Evolutionary conservation across 2,329 filamentous ascomycete species (phyloP), one percentile per base, ranked within the genome.

Genomic region (Cercospora sp.): DNA sequence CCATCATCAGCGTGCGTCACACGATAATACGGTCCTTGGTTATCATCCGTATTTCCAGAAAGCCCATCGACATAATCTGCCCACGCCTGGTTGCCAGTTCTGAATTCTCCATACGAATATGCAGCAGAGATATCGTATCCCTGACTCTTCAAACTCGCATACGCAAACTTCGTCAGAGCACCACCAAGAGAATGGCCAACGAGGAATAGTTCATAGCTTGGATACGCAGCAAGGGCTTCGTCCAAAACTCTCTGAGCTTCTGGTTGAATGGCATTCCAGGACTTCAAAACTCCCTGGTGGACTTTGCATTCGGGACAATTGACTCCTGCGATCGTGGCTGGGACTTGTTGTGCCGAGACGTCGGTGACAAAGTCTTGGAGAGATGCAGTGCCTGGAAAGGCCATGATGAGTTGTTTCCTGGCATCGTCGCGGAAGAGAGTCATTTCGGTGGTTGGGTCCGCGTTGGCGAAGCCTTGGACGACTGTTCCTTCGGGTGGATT

Each of bases 401-500:
- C 59, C 26, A 69, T 64, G 45, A 69, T 49, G 37, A 69, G 59
- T 51, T 66, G 51, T 37, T 57, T 58, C 10, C 55, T 28, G 10
- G 40, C 21, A 24, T 69, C 63, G 26, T 69, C 63, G 45, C 67
- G 67, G 59, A 69, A 69, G 28, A 69, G 59, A 3, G 59, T 69
- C 26, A 65, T 65, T 61, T 69, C 58, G 0, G 67, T 69, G 2
- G 61, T 61, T 18, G 63, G 65, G 43, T 61, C 43, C 5, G 59
- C 24, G n/a, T 69, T 66, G 37, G 53, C 26, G 63, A 69, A 69
- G 30, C 65, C 65, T 59, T 66, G 67, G 18, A 69, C 63, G n/a
- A 63, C 59, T 2, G 67, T 59, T 43, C 53, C 60, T 12, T 66
- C 45, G 2, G 67, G 67, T 18, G 67, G 67, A 10, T 40, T 55